These are phyloP conservation scores for Verticillium nubilum DNA, from an alignment of 2,329 filamentous ascomycete genomes.

Conservation along the genomic window DNA sequence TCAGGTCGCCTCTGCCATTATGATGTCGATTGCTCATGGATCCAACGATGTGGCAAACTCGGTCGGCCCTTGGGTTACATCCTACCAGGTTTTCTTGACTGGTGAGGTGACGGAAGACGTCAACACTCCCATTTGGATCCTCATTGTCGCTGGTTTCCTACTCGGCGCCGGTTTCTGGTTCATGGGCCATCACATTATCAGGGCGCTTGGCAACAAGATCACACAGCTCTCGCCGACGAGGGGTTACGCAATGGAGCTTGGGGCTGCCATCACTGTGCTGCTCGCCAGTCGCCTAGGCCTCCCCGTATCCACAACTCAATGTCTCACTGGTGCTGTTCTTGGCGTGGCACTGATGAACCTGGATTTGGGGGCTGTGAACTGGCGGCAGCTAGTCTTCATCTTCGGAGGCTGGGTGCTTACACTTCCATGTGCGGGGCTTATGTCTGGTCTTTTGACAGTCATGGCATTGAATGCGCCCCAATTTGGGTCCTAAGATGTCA, in stretches of 20 bases:
- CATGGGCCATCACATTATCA: constrained; percentile 33
- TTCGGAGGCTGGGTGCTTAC: constrained; percentile 20
- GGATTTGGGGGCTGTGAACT: constrained; percentile 17
- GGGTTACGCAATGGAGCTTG: constrained; percentile 31
- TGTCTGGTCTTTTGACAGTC: constrained; percentile 16
- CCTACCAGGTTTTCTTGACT: constrained; percentile 27
- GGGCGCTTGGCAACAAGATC: constrained; percentile 32
- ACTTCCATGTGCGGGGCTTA: constrained; percentile 16
- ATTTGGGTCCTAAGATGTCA: constrained; percentile 1
- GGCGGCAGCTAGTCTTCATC: constrained; percentile 18
- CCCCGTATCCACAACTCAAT: constrained; percentile 21
- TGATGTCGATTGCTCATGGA: constrained; percentile 37
- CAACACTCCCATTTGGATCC: constrained; percentile 31
- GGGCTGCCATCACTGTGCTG: constrained; percentile 27
- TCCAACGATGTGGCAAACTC: constrained; percentile 37
- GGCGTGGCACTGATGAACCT: constrained; percentile 19
- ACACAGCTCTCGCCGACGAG: constrained; percentile 30
- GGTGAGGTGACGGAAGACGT: constrained; percentile 22
- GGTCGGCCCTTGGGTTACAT: constrained; percentile 31
- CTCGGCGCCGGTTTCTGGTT: constrained; percentile 34
- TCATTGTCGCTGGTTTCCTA: constrained; percentile 27
- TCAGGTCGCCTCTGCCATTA: constrained; percentile 32
- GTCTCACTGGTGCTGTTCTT: constrained; percentile 17
- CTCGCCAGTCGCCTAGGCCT: constrained; percentile 15
- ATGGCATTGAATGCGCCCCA: constrained; percentile 18